Percentiles rank a stretch among this genome's conserved stretches.
These are phyloP conservation scores for Phytopythium aichiense DNA, from an alignment of 352 stramenopile species.

Conservation along the genomic window DNA sequence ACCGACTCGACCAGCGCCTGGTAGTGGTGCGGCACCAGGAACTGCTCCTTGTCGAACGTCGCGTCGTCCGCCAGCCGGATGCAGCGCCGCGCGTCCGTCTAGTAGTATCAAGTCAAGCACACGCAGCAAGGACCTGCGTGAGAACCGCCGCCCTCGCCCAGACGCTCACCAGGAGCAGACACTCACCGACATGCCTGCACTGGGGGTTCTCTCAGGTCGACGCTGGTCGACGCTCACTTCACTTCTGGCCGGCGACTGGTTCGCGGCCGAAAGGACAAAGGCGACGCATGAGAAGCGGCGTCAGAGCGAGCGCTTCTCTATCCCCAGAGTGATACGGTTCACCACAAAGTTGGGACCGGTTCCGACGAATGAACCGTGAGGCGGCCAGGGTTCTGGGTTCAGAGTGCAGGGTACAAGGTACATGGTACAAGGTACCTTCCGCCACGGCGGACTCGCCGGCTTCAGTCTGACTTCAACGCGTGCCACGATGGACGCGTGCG, in stretches of 20 bases:
- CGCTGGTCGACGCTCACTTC: background rate
- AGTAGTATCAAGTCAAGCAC: no score
- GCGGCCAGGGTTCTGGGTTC: no score
- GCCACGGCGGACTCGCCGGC: background rate
- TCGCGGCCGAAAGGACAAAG: background rate
- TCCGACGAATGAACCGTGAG: background rate
- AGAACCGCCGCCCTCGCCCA: background rate
- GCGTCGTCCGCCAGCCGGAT: constrained; percentile 64
- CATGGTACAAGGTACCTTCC: background rate
- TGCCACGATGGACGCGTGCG: no score
- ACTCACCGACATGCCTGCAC: constrained; percentile 4
- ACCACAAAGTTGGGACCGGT: background rate
- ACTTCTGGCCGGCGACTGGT: no score
- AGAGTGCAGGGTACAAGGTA: background rate
- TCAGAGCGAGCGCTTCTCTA: background rate
- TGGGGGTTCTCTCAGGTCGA: background rate
- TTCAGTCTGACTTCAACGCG: no score
- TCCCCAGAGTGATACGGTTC: background rate
- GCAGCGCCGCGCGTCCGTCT: constrained; percentile 30
- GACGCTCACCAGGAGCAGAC: no score
- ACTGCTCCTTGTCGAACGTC: constrained; percentile 68
- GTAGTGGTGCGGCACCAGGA: constrained; percentile 80
- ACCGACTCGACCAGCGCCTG: constrained; percentile 78
- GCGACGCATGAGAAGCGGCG: background rate
- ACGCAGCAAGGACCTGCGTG: background rate